Evolutionary conservation across 73 alveolate genomes (phyloP), one percentile per base, ranked within the genome.

Genomic region (Paramecium bursaria): DNA sequence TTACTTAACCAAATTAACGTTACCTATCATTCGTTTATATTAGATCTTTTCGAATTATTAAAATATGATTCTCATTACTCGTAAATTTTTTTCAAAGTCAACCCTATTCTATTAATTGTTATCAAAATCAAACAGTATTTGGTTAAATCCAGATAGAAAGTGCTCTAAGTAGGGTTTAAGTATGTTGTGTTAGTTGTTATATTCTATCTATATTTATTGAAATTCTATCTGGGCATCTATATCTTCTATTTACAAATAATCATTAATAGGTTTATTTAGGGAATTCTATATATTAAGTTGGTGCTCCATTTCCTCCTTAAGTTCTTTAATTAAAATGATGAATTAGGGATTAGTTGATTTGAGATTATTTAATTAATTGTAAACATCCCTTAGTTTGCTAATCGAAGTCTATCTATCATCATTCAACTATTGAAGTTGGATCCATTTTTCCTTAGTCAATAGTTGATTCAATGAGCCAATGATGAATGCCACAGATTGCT

Each of bases 241-340:
- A n/a, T 57, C 76, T n/a, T 57, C 33, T 0, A 57, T 57, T 21
- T 57, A 30, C 33, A 57, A 57, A 57, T 57, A 57, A 30, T 23
- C 10, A 57, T 30, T 29, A 30, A 57, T 7, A 30, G 27, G 15
- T 30, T 48, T 48, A 1, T 27, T 30, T 3, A 57, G 33, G 5
- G 7, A 13, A n/a, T 7, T 11, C 26, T 30, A 30, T 30, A 0
- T 0, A 23, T 57, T 31, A 30, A 57, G 33, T 57, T 57, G 33
- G 3, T 27, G 11, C 33, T 57, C 29, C 10, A 57, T 2, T 0
- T 30, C 9, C 33, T 0, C 2, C 17, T 26, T 7, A 57, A 57
- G 33, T 57, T 17, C 50, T 27, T n/a, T 19, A 10, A 30, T 57
- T 5, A 57, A 27, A 30, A 27, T 57, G 3, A 1, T 1, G 13